These are phyloP conservation scores for Arxiozyma bovina DNA, from an alignment of 1,139 yeast genomes.

Conservation along the genomic window DNA sequence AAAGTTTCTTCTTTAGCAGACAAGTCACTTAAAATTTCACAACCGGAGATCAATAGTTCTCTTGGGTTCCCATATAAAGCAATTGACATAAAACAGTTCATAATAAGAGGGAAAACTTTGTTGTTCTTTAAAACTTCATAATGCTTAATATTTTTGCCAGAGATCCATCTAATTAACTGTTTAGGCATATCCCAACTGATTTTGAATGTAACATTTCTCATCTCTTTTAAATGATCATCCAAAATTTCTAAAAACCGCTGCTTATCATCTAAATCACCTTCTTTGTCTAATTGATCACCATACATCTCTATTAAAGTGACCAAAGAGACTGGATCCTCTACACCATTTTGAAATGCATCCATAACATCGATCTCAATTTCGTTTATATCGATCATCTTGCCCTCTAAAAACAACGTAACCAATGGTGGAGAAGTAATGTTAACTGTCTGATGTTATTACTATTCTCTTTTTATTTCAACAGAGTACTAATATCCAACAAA, in stretches of 20 bases:
- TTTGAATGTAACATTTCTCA: constrained; percentile 31
- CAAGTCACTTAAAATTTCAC: constrained; percentile 46
- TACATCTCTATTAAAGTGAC: constrained; percentile 21
- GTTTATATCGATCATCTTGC: constrained; percentile 2
- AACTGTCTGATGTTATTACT: too few relatives aligned
- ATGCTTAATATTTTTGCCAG: constrained; percentile 20
- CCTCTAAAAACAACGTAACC: background rate
- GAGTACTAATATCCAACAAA: too few relatives aligned
- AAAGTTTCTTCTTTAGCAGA: constrained; percentile 21
- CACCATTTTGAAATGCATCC: constrained; percentile 5
- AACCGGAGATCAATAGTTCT: constrained; percentile 59
- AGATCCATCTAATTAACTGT: constrained; percentile 41
- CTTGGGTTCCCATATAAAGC: constrained; percentile 67
- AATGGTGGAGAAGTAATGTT: background rate
- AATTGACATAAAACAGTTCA: constrained; percentile 51
- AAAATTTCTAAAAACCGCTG: constrained; percentile 37
- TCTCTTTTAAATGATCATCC: constrained; percentile 16
- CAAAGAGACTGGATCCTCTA: constrained; percentile 13
- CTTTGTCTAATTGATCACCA: constrained; percentile 15
- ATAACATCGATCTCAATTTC: constrained; percentile 5
- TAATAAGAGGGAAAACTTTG: constrained; percentile 26
- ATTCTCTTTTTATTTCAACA: too few relatives aligned
- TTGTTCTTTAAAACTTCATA: constrained; percentile 11
- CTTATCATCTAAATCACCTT: constrained; percentile 38
- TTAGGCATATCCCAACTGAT: constrained; percentile 87